Base-by-base conservation (phyloP, 2,329 filamentous ascomycete genomes). In the Herpotrichia juniperi region DNA sequence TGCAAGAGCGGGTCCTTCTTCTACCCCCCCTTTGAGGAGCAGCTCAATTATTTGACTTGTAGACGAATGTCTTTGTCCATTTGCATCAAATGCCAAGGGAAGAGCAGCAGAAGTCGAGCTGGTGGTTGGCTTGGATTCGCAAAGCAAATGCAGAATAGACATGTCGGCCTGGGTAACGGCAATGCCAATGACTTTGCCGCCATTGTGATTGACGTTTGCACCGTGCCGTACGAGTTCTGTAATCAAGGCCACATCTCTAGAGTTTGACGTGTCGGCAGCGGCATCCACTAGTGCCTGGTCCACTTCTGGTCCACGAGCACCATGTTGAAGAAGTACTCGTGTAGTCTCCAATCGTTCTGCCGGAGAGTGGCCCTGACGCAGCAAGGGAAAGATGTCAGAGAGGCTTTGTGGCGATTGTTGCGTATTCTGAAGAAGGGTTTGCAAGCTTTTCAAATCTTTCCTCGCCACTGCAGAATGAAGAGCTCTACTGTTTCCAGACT, bases 151-250 rank as follows among this genome's bases (percentile, higher is more conserved):
- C 25, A 73, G 22, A 19, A 64, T 56, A 8, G 60, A 50, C 8
- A 67, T 40, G 42, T 73, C 66, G n/a, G 52, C 63, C 50, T 72
- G 69, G 8, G 50, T 48, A 7, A 59, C 63, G n/a, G 66, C 66
- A n/a, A 66, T 43, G 1, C 54, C 57, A 32, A 71, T 46, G 3
- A 54, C 58, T 54, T 64, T 65, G 11, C 66, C 67, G 10, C 57
- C 48, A n/a, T 64, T 50, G 30, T 64, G 56, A 31, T 67, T 59
- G 5, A 68, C 63, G 32, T 59, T 49, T 32, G 67, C 68, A 11
- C 63, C 59, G 30, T 57, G 42, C 25, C 58, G 54, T 11, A 71
- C 53, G 3, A 71, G 51, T 22, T 68, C 64, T 12, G 56, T 63
- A 16, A 71, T 66, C 12, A 71, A 47, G 14, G 54, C 53, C 26